These are phyloP conservation scores for Daldinia bambusicola DNA, from an alignment of 495 filamentous ascomycete genomes.

Conservation along the genomic window DNA sequence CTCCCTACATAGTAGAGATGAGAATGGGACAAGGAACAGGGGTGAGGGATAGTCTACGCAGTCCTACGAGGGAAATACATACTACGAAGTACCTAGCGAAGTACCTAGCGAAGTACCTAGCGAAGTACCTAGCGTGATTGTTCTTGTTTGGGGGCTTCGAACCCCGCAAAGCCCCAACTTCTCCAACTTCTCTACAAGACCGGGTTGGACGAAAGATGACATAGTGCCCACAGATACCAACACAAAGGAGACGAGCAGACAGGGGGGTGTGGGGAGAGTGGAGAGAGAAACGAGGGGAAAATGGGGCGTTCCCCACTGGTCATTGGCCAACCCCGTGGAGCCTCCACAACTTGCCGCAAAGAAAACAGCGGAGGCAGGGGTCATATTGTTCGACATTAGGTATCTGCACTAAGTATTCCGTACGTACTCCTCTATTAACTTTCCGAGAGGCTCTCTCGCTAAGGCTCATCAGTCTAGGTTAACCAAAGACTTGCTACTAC, in stretches of 20 bases:
- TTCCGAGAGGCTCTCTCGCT: constrained; percentile 29
- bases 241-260: neutral
- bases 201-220: constrained; percentile 30
- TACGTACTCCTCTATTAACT: too few relatives aligned
- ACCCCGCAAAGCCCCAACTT: constrained; percentile 35
- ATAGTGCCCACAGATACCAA: constrained; percentile 8
- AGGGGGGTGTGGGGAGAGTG: constrained; percentile 1
- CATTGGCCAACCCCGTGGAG: constrained; percentile 27
- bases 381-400: too few relatives aligned
- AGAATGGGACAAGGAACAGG: constrained; percentile 2
- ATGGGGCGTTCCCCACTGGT: constrained; percentile 4
- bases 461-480: too few relatives aligned
- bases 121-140: constrained; percentile 1
- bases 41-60: neutral
- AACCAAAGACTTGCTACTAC: too few relatives aligned
- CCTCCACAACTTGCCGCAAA: constrained; percentile 23
- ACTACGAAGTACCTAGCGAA: too few relatives aligned
- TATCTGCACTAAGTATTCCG: too few relatives aligned
- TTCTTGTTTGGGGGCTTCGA: constrained; percentile 9
- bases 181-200: constrained; percentile 29
- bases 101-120: neutral
- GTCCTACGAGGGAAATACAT: neutral
- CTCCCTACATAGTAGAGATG: neutral
- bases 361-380: neutral
- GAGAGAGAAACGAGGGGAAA: constrained; percentile 17